Percentiles rank a stretch among this genome's conserved stretches.
Conservation (phyloP, 345 rosid species). For the Heritiera fomes region DNA sequence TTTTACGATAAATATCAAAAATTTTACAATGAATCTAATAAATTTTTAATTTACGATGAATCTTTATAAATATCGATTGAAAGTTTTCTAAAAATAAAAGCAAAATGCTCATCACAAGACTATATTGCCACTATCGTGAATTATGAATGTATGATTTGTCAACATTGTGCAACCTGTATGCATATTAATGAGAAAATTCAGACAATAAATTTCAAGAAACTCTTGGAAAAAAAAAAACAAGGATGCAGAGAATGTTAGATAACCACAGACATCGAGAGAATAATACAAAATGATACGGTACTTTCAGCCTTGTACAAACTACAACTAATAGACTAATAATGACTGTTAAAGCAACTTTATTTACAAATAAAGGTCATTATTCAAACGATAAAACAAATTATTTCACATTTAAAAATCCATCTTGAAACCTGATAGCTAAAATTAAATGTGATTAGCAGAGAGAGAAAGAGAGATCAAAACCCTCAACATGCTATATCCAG, state of each 20-base stretch:
- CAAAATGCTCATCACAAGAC: too few relatives aligned
- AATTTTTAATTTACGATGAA: too few relatives aligned
- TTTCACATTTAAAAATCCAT: not conserved
- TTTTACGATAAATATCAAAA: too few relatives aligned
- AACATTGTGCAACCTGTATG: not conserved
- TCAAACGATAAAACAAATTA: not conserved
- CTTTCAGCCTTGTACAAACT: not conserved
- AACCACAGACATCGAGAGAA: not conserved
- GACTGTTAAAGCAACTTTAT: not conserved
- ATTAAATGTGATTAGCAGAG: not conserved
- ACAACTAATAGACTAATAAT: not conserved
- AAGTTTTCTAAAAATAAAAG: too few relatives aligned
- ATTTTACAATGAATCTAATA: too few relatives aligned
- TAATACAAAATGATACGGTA: not conserved
- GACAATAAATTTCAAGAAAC: conserved; percentile 34
- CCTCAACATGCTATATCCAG: not conserved
- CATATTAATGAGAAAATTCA: not conserved
- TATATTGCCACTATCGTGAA: too few relatives aligned
- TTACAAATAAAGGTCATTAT: not conserved
- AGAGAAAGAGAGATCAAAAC: not conserved
- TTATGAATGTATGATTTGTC: too few relatives aligned
- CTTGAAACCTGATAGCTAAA: not conserved
- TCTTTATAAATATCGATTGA: too few relatives aligned
- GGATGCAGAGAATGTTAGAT: not conserved
- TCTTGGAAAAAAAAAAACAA: conserved; percentile 43